Evolutionary conservation across 768 basidiomycete species (phyloP).

Genomic region (Russula sp.): DNA sequence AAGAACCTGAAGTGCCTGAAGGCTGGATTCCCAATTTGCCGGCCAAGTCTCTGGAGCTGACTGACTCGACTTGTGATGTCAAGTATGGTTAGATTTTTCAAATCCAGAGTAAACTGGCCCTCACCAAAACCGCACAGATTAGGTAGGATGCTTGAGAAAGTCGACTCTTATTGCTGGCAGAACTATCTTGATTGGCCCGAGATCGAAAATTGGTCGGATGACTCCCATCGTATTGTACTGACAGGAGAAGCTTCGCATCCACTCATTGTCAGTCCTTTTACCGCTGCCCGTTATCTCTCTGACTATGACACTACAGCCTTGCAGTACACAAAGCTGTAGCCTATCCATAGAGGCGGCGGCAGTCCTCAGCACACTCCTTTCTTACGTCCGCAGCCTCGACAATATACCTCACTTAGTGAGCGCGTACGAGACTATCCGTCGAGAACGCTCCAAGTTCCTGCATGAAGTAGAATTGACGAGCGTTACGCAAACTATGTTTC

Average conservation of each 20-base stretch:
- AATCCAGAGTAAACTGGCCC: background rate
- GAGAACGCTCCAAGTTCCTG: slow-evolving; percentile 22
- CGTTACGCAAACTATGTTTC: slow-evolving; percentile 18
- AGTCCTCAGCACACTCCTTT: slow-evolving; percentile 22
- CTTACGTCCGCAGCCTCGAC: slow-evolving; percentile 22
- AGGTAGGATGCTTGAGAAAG: slow-evolving; percentile 10
- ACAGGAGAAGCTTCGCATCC: slow-evolving; percentile 28
- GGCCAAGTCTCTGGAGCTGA: slow-evolving; percentile 5
- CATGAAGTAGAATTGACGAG: slow-evolving; percentile 7
- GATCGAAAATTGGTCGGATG: slow-evolving; percentile 29
- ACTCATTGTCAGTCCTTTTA: slow-evolving; percentile 18
- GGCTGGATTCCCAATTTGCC: slow-evolving; percentile 23
- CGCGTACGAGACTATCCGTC: slow-evolving; percentile 21
- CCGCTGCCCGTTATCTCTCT: background rate
- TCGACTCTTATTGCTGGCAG: slow-evolving; percentile 20
- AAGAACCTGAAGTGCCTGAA: slow-evolving; percentile 22
- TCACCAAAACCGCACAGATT: slow-evolving; percentile 17
- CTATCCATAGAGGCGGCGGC: slow-evolving; percentile 21
- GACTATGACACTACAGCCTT: slow-evolving; percentile 16
- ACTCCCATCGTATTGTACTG: slow-evolving; percentile 25
- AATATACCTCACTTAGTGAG: slow-evolving; percentile 24
- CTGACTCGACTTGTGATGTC: slow-evolving; percentile 12
- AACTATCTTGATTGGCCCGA: slow-evolving; percentile 20
- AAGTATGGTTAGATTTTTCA: slow-evolving; percentile 8
- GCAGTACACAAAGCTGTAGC: slow-evolving; percentile 24